Conservation (phyloP, 2,329 filamentous ascomycete species). For the Chaetomiaceae sp. region DNA sequence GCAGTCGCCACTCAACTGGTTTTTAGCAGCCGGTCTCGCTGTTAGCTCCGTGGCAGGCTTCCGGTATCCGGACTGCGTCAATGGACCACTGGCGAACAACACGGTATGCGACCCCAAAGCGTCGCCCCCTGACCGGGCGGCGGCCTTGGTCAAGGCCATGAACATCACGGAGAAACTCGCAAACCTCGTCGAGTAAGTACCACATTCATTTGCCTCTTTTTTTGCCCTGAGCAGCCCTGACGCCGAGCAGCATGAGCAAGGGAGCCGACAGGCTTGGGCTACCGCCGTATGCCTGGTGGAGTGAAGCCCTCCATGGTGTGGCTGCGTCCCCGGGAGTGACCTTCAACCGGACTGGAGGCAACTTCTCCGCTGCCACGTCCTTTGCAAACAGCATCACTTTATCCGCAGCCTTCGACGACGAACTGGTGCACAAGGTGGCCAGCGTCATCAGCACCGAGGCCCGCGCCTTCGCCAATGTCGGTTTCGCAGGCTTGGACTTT, state of each 20-base stretch:
- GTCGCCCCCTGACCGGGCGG: conserved; percentile 20
- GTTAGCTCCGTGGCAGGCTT: conserved; percentile 13
- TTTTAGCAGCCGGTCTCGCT: neutral
- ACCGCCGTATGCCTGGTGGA: conserved; percentile 55
- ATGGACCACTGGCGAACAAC: conserved; percentile 21
- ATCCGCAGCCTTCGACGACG: conserved; percentile 60
- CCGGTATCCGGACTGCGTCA: conserved; percentile 23
- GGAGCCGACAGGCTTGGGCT: conserved; percentile 53
- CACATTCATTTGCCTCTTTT: neutral
- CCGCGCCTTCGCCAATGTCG: conserved; percentile 59
- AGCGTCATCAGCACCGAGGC: conserved; percentile 55
- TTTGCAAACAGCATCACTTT: conserved; percentile 62
- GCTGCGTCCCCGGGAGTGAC: conserved; percentile 48
- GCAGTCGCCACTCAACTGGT: neutral
- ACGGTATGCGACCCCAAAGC: conserved; percentile 22
- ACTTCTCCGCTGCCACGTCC: conserved; percentile 58
- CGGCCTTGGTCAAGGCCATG: conserved; percentile 22
- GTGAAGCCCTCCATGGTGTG: conserved; percentile 55
- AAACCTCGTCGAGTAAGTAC: conserved; percentile 24
- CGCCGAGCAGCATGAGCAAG: conserved; percentile 27
- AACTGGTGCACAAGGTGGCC: conserved; percentile 54
- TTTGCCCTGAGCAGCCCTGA: neutral
- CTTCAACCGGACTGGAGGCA: conserved; percentile 44
- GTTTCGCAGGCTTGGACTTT: conserved; percentile 51
- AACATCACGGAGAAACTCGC: conserved; percentile 24